Percentiles rank a stretch among this genome's conserved stretches.
Evolutionary conservation across 805 yeast species (phyloP).

Genomic region (Starmerella bombi): DNA sequence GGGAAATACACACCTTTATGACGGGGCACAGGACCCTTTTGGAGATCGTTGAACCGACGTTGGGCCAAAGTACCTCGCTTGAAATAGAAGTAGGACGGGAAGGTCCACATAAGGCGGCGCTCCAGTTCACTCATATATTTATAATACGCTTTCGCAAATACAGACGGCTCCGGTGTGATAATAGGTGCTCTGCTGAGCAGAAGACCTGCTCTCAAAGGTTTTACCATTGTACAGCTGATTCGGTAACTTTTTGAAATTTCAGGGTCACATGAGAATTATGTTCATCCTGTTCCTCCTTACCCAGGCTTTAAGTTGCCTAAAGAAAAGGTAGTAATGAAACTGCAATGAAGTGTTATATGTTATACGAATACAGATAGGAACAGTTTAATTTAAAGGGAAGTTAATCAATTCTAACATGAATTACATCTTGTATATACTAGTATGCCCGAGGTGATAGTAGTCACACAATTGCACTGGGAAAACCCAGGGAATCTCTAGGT

Average conservation of each 20-base stretch:
- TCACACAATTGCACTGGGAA: too few relatives aligned
- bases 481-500: too few relatives aligned
- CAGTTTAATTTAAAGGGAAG: too few relatives aligned
- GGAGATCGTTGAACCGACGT: constrained; percentile 61
- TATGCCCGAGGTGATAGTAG: too few relatives aligned
- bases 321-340: too few relatives aligned
- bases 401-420: too few relatives aligned
- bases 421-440: too few relatives aligned
- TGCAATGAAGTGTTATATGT: too few relatives aligned
- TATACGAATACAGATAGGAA: too few relatives aligned
- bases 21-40: constrained; percentile 58
- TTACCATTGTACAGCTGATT: constrained; percentile 14
- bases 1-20: constrained; percentile 69
- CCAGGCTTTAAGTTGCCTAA: too few relatives aligned
- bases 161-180: constrained; percentile 61
- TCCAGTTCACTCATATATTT: constrained; percentile 76
- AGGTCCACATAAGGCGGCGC: constrained; percentile 91
- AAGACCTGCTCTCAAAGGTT: constrained; percentile 30
- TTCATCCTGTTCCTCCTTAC: neutral
- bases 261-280: neutral
- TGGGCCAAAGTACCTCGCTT: constrained; percentile 82
- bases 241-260: neutral
- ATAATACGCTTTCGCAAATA: constrained; percentile 62
- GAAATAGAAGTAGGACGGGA: constrained; percentile 85
- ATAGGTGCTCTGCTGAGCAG: constrained; percentile 73